Evolutionary conservation across 768 basidiomycete genomes (phyloP).

Genomic region (Psilocybe sp.): DNA sequence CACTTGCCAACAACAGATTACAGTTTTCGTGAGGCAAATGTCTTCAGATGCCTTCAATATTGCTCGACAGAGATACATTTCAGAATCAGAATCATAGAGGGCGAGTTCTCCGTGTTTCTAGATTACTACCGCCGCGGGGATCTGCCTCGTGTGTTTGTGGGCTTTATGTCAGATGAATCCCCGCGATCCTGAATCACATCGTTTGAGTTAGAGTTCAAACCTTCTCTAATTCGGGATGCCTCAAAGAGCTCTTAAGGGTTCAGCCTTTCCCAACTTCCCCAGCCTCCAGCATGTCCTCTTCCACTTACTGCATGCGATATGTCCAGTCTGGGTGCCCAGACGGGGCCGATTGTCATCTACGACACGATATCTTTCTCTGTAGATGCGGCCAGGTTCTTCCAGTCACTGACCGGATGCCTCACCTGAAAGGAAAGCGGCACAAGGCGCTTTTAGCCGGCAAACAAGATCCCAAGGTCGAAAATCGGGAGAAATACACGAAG

Average conservation of each 20-base stretch:
- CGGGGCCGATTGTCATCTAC: conserved; percentile 25
- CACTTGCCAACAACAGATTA: too few species aligned
- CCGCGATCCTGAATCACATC: neutral
- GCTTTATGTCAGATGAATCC: neutral
- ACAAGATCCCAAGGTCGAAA: neutral
- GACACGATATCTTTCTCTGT: conserved; percentile 36
- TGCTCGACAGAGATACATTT: too few species aligned
- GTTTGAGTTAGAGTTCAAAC: neutral
- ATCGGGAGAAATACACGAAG: neutral
- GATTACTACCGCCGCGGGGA: too few species aligned
- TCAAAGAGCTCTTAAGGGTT: too few species aligned
- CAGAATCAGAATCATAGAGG: too few species aligned
- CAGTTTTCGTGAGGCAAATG: too few species aligned
- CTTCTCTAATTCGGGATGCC: neutral
- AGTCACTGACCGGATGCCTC: conserved; percentile 13
- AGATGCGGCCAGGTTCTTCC: conserved; percentile 31
- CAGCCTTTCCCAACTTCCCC: neutral
- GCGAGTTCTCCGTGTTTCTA: too few species aligned
- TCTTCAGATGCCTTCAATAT: too few species aligned
- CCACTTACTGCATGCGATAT: conserved; percentile 23
- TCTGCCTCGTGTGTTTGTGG: too few species aligned
- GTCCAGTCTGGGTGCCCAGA: conserved; percentile 23
- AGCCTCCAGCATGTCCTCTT: conserved; percentile 6
- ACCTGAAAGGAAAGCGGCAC: conserved; percentile 29
- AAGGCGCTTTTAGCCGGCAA: conserved; percentile 11